Conservation (phyloP, 345 rosid species). For the Acer campestre region DNA sequence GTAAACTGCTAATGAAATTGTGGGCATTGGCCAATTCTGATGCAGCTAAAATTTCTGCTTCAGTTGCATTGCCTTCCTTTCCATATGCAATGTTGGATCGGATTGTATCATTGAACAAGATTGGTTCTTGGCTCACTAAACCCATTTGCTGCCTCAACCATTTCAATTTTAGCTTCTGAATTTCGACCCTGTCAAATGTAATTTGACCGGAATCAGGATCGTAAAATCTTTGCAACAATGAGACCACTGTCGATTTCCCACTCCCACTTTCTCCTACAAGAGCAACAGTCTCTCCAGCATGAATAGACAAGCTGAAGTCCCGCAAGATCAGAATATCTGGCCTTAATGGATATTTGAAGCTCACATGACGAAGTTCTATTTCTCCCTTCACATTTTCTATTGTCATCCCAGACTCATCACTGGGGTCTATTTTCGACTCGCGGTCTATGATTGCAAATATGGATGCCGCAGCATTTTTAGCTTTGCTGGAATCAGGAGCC, state of each 20-base stretch:
- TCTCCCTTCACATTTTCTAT: conserved; percentile 65
- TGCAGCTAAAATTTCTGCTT: conserved; percentile 69
- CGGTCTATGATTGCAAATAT: conserved; percentile 66
- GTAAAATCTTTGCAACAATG: conserved; percentile 76
- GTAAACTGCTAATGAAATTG: conserved; percentile 74
- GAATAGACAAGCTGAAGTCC: conserved; percentile 63
- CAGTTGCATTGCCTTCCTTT: conserved; percentile 65
- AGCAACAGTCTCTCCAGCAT: conserved; percentile 77
- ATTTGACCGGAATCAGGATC: conserved; percentile 78
- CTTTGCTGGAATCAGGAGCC: conserved; percentile 61
- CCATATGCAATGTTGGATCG: conserved; percentile 82
- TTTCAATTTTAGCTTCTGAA: conserved; percentile 53
- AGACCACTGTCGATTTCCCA: conserved; percentile 76
- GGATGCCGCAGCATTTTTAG: conserved; percentile 69
- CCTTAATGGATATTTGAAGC: conserved; percentile 74
- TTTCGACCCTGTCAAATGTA: conserved; percentile 72
- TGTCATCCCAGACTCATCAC: conserved; percentile 63
- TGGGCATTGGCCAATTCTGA: conserved; percentile 79
- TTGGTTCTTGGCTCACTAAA: conserved; percentile 82
- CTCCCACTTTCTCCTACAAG: conserved; percentile 90
- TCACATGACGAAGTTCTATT: conserved; percentile 59
- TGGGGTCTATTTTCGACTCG: conserved; percentile 64
- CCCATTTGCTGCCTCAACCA: conserved; percentile 90
- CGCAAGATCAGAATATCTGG: conserved; percentile 70
- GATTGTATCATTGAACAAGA: conserved; percentile 67